phyloP scores from a whole-genome alignment of 345 rosid genomes.

The Clausena lansium region DNA sequence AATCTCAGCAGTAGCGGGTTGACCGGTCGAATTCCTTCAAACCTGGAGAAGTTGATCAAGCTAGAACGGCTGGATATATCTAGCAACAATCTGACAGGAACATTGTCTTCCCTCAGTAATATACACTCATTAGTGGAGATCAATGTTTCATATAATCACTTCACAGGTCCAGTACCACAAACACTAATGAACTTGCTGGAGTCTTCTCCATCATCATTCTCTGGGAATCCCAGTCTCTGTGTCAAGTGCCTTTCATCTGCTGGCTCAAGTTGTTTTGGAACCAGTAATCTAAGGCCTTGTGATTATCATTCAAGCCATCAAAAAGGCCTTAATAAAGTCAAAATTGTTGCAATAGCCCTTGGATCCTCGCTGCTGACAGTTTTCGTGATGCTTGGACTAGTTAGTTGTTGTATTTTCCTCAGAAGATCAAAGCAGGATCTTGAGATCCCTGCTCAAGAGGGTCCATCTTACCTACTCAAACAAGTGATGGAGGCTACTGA shows the following conservation, averaged over 20 bases:
- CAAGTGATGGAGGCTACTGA: constrained; percentile 68
- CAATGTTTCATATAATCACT: constrained; percentile 61
- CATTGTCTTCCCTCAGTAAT: constrained; percentile 37
- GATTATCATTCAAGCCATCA: constrained; percentile 17
- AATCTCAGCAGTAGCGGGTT: constrained; percentile 64
- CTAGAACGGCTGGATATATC: constrained; percentile 60
- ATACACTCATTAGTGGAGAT: constrained; percentile 38
- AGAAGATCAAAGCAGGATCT: constrained; percentile 36
- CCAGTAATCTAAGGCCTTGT: constrained; percentile 38
- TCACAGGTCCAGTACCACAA: constrained; percentile 68
- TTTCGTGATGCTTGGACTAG: constrained; percentile 33
- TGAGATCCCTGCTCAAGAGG: constrained; percentile 43
- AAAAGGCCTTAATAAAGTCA: constrained; percentile 32
- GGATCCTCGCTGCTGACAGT: constrained; percentile 30
- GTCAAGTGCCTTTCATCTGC: constrained; percentile 37
- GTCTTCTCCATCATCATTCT: constrained; percentile 49
- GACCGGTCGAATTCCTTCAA: constrained; percentile 54
- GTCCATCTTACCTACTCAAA: constrained; percentile 45
- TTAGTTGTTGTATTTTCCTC: constrained; percentile 22
- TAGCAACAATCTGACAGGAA: constrained; percentile 62
- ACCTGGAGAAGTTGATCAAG: constrained; percentile 36
- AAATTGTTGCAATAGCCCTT: constrained; percentile 42
- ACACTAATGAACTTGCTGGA: constrained; percentile 28
- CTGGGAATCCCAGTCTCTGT: constrained; percentile 62
- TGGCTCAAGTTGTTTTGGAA: constrained; percentile 24